A percentile compares a stretch with the other conserved stretches of the same genome.
Evolutionary conservation across 306 rosid species (phyloP).

Genomic region (Hylodesmum podocarpum): DNA sequence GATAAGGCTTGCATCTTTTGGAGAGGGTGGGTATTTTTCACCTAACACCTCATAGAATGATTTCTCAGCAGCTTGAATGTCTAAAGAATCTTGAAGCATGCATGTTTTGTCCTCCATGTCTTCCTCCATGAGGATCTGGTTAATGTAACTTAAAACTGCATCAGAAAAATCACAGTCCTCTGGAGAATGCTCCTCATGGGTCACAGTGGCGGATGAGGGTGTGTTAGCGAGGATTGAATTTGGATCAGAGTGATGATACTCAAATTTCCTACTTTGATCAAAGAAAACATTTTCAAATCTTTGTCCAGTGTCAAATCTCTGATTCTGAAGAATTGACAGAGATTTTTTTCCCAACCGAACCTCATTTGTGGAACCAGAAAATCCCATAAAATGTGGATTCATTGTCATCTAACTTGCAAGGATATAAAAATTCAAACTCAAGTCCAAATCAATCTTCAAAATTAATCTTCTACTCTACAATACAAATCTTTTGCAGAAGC

Average conservation of each 20-base stretch:
- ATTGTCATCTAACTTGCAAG: constrained; percentile 33
- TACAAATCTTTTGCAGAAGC: background rate
- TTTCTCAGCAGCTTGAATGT: background rate
- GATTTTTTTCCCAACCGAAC: constrained; percentile 38
- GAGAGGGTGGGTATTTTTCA: background rate
- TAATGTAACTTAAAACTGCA: background rate
- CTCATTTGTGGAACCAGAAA: constrained; percentile 38
- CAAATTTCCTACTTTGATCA: background rate
- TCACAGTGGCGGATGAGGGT: background rate
- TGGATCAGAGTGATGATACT: background rate
- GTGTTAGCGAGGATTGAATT: background rate
- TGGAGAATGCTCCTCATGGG: background rate
- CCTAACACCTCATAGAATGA: background rate
- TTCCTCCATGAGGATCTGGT: background rate
- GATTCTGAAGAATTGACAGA: constrained; percentile 40
- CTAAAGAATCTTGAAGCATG: background rate
- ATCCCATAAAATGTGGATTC: constrained; percentile 49
- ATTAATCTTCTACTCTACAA: background rate
- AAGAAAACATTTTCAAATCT: background rate
- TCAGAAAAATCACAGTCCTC: constrained; percentile 3
- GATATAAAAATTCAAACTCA: background rate
- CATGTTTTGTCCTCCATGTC: background rate
- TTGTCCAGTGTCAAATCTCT: constrained; percentile 1
- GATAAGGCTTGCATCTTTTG: background rate
- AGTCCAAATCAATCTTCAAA: constrained; percentile 1